phyloP scores from a whole-genome alignment of 306 rosid species.

The Trifolium repens region DNA sequence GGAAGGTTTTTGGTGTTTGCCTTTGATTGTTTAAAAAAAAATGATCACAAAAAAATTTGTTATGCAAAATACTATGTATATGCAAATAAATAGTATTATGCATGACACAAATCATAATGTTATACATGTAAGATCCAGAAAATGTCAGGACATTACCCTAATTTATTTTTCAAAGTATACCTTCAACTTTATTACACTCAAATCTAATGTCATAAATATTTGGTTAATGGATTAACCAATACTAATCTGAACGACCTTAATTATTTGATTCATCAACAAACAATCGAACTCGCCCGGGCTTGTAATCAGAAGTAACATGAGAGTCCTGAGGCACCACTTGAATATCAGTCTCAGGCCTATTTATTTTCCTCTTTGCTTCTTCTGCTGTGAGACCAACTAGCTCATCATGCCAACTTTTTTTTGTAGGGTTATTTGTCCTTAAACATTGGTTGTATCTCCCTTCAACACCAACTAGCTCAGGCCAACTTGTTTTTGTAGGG shows the following conservation, averaged over 20 bases:
- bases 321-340: conserved; percentile 39
- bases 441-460: not conserved
- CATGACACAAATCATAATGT: no score
- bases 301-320: conserved; percentile 45
- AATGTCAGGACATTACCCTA: not conserved
- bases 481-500: conserved; percentile 46
- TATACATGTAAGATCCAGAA: no score
- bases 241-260: not conserved
- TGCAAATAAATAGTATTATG: no score
- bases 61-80: no score
- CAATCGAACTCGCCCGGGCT: conserved; percentile 40
- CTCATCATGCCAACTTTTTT: conserved; percentile 48
- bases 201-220: not conserved
- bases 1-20: no score
- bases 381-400: conserved; percentile 48
- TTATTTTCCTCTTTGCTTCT: conserved; percentile 52
- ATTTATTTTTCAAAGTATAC: not conserved
- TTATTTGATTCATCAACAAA: conserved; percentile 47
- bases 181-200: not conserved
- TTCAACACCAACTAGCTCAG: conserved; percentile 42
- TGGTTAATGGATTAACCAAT: conserved; percentile 38
- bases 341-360: conserved; percentile 35
- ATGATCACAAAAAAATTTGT: no score
- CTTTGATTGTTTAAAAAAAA: no score
- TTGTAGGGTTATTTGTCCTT: conserved; percentile 20